phyloP scores from a whole-genome alignment of 78 protist species.

The Dictyostelium citrinum region DNA sequence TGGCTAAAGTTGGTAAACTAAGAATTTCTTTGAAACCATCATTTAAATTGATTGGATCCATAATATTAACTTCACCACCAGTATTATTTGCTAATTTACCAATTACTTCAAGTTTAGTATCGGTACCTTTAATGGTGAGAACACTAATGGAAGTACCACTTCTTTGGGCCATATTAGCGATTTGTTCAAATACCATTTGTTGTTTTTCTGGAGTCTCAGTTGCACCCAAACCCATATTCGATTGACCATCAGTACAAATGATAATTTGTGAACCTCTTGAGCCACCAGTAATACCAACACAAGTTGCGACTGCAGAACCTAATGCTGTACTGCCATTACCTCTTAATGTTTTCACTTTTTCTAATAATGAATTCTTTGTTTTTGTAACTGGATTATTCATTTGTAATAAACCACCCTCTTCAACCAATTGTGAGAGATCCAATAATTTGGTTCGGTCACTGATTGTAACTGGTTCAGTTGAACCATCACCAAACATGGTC shows the following conservation, averaged over 20 bases:
- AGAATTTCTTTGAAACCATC: conserved; percentile 32
- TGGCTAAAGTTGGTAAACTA: conserved; percentile 71
- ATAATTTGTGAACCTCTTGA: conserved; percentile 69
- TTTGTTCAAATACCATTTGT: conserved; percentile 29
- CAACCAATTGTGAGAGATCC: conserved; percentile 27
- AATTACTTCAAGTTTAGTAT: conserved; percentile 34
- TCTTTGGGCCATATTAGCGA: conserved; percentile 63
- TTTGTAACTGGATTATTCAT: conserved; percentile 11
- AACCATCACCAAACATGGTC: conserved; percentile 78
- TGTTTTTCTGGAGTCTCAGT: conserved; percentile 7
- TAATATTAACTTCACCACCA: conserved; percentile 64
- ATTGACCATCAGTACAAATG: conserved; percentile 86
- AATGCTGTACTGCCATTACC: conserved; percentile 90
- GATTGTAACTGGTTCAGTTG: background rate
- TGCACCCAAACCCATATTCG: conserved; percentile 87
- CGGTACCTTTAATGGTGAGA: conserved; percentile 74
- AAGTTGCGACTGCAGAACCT: conserved; percentile 83
- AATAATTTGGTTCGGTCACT: background rate
- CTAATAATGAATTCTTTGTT: background rate
- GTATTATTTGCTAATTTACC: conserved; percentile 62
- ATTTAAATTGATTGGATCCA: conserved; percentile 77
- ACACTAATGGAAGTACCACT: conserved; percentile 73
- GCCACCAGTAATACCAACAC: conserved; percentile 73
- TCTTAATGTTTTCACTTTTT: conserved; percentile 9
- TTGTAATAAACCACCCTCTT: background rate